Evolutionary conservation across 1,284 basidiomycete genomes (phyloP), one percentile per base, ranked within the genome.

Genomic region (Fomitopsis palustris): DNA sequence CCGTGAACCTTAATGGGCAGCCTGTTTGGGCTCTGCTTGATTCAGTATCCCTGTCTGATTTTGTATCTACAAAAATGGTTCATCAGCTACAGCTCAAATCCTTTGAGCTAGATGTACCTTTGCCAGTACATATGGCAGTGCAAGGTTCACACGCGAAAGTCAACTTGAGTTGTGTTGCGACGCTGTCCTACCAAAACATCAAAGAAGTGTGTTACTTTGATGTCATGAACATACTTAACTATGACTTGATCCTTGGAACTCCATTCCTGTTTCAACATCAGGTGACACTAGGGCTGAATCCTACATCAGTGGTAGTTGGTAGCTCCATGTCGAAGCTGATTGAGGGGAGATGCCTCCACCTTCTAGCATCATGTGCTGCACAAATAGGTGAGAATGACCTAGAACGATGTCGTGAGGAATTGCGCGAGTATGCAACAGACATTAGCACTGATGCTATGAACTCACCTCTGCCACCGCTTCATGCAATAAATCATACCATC

Each of bases 401-500:
- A 7, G 64, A 70, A 9, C 1, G 41, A n/a, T 14, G 64, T 0
- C 56, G 66, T 1, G 35, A 55, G 7, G 31, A 64, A 21, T 38
- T 71, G 3, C 35, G 55, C 1, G 45, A 69, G 3, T 63, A 72
- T 3, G 71, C 70, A 0, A 25, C 58, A 6, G 61, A 66, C 17
- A 53, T 77, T 0, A 75, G 73, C 55, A 65, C 64, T 31, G 63
- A 71, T 2, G 68, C 66, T 0, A 59, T 51, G 0, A 66, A 73
- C 6, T 69, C 70, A 0, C 59, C 61, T 0, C 47, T 77, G 14
- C 76, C 72, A 0, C 77, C 72, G 0, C 51, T 77, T 2, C 56
- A 73, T 0, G 72, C 60, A 0, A 73, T 79, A 7, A 78, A 79
- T 53, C 75, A 79, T 55, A 56, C 55, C 0, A 78, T 79, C 2